phyloP scores from a whole-genome alignment of 306 rosid genomes.

The Rosa multiflora region DNA sequence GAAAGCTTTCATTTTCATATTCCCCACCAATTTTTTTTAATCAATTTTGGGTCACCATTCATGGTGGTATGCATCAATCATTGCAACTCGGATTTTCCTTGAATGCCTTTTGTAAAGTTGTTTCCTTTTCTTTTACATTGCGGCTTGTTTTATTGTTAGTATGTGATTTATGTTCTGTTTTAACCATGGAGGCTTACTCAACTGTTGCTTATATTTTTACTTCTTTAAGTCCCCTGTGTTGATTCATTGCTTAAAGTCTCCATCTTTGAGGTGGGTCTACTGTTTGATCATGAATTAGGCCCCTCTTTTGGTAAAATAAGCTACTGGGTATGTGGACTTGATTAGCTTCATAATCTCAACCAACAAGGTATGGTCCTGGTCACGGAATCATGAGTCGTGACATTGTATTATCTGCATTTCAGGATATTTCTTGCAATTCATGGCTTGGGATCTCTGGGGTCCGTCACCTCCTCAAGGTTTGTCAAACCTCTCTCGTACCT shows the following conservation, averaged over 20 bases:
- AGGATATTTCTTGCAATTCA: slow-evolving; percentile 45
- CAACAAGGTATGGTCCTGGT: no score
- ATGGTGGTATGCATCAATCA: not conserved
- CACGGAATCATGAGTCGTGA: no score
- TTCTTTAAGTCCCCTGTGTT: not conserved
- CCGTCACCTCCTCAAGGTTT: slow-evolving; percentile 56
- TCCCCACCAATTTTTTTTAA: no score
- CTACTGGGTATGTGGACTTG: not conserved
- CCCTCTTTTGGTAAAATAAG: not conserved
- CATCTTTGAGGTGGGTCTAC: no score
- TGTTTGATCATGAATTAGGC: no score
- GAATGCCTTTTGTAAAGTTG: not conserved
- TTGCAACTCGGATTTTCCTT: not conserved
- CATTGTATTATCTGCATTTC: slow-evolving; percentile 20
- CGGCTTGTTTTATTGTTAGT: not conserved
- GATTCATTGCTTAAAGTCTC: no score
- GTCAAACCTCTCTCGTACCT: slow-evolving; percentile 13
- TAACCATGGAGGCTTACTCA: no score
- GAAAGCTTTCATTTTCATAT: no score
- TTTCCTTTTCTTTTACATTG: no score
- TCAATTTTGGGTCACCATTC: no score
- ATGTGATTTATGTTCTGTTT: no score
- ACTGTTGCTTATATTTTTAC: no score
- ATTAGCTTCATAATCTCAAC: not conserved
- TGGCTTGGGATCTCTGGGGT: slow-evolving; percentile 76